Evolutionary conservation across 306 rosid genomes (phyloP), one percentile per base, ranked within the genome.

Genomic region (Geum urbanum): DNA sequence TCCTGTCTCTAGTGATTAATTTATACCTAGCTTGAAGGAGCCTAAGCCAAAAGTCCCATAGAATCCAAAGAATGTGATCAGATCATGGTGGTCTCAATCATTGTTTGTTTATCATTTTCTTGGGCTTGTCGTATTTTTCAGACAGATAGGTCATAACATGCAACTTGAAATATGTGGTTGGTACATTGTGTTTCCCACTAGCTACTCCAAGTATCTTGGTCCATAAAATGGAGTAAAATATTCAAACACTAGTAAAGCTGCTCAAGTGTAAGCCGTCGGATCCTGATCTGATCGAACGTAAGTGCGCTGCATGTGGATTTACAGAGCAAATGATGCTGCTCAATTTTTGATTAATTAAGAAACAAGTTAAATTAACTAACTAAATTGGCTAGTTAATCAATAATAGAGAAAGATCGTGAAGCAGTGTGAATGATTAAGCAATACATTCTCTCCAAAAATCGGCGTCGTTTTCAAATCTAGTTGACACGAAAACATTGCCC

Each of bases 251-350:
- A 48, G 79, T 44, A 64, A 54, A 75, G 76, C 55, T 61, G 20
- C 12, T 18, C 32, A 7, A 49, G 8, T 69, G 16, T 16, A 1
- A 40, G 44, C 74, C 76, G 50, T 77, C 50, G 20, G 86, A 75
- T 77, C 49, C 57, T 13, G 24, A 44, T 27, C 45, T 79, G 73
- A 77, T 76, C 64, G 69, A 75, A 69, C 47, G 45, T 75, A 22
- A 78, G 84, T 88, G 87, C 77, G 75, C 53, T 56, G 81, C 84
- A 80, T 80, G 85, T 80, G 83, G 78, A 74, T 74, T 27, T 70
- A 71, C 80, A 74, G 70, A 72, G 77, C 67, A 73, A 27, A 41
- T 56, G 45, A 70, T 70, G 60, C 9, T 13, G 27, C n/a, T 56
- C 20, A 41, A 53, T 69, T 39, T 39, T 27, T 27, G 32, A 27